Evolutionary conservation across 2,329 filamentous ascomycete species (phyloP), one percentile per base, ranked within the genome.

Genomic region (Alternaria rosae): DNA sequence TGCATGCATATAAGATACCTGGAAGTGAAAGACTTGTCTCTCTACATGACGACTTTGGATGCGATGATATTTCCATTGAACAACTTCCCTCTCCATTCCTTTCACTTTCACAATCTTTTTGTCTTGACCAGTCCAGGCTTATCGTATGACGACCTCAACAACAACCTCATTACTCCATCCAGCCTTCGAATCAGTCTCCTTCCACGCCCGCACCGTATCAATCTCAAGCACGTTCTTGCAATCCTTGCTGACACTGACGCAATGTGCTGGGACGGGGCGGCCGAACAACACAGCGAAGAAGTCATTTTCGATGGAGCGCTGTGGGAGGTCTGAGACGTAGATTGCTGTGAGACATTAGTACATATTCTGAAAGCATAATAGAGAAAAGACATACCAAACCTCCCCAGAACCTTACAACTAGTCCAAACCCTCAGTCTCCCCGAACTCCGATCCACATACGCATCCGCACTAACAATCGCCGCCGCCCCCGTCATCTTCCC

Each of bases 401-500:
- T 84, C 0, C 94, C 94, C 2, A 97, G 80, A 0, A 93, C 93
- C 76, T 97, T 97, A 43, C 97, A 76, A 13, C 85, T 87, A 1
- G 91, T 87, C 70, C 88, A 87, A 12, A 96, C 80, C 8, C 87
- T 79, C 20, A 95, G 80, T 15, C 88, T 82, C 0, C 88, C 88
- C 59, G 87, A 89, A 4, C 61, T 64, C 8, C 85, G 82, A 35
- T 85, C 80, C 68, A 89, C 76, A 32, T 85, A 85, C 45, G 89
- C 85, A 26, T 86, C 84, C n/a, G 83, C 89, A 38, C 83, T 84
- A 1, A 90, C 82, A 8, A 97, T 85, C 0, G 93, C 93, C 1
- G 92, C 93, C 1, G 90, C 88, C 0, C 93, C 94, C 0, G 93
- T 93, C 92, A 98, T 97, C 79, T 97, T 97, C 3, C 87, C 91